Base-by-base conservation (phyloP, 148 eudicot species). In the Camellia lanceoleosa region DNA sequence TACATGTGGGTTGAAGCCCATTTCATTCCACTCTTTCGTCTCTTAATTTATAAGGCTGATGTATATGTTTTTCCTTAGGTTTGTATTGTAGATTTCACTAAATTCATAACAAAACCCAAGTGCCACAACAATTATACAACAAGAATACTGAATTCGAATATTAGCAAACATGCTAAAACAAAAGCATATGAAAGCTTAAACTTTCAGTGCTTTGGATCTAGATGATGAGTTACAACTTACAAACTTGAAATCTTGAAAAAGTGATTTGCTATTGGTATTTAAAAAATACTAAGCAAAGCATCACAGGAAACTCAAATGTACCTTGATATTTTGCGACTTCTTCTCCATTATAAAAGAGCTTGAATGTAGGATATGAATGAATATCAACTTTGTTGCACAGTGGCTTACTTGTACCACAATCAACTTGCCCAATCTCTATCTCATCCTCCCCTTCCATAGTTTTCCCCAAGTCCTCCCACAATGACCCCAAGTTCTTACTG, bases 281-380 rank as follows among this genome's bases (percentile, higher is more conserved):
- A 8, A 56, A 72, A 55, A 70, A 54, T 18, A 13, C 20, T 42
- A 58, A 59, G 46, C 42, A 71, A 51, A 47, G 66, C 43, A 13
- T 68, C n/a, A 14, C 42, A 15, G 6, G 47, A 42, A 41, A 68
- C 47, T 15, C 15, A 55, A 46, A 23, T 60, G 71, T 82, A 95
- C 99, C 99, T 84, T 91, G 84, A 85, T 92, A 96, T 76, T 89
- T 93, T 44, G 90, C 85, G 61, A 91, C 89, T 88, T 93, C 98
- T 84, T 96, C 99, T 83, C 99, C 99, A 74, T 93, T 91, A 77
- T 96, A 93, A 81, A 96, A 96, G 82, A 92, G 86, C 90, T 96
- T 96, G 89, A 96, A 96, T 72, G 98, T 93, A 72, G 99, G 99
- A 87, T 96, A 96, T 20, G 99, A 92, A 84, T 94, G 97, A 60